phyloP scores from a whole-genome alignment of 257 asterid species.

The Solanum tarapatanum region DNA sequence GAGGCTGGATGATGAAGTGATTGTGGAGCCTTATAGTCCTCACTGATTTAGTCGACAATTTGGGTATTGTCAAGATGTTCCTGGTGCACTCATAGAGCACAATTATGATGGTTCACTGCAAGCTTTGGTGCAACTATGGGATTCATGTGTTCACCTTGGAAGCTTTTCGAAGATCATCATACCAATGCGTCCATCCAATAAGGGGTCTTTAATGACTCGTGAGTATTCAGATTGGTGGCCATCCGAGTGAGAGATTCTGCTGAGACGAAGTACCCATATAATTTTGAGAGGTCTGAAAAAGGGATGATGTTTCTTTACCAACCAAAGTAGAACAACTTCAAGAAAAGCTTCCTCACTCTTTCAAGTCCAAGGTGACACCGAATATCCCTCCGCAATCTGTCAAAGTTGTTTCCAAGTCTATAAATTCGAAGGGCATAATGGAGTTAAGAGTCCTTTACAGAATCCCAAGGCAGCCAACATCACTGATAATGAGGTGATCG shows the following conservation, averaged over 20 bases:
- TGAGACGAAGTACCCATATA: background rate
- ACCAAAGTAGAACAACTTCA: background rate
- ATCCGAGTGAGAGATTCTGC: no score
- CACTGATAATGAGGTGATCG: no score
- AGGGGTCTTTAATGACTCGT: no score
- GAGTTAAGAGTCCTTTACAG: background rate
- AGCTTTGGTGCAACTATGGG: background rate
- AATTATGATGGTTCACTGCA: background rate
- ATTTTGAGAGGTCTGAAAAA: background rate
- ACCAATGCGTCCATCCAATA: no score
- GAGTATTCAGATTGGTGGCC: no score
- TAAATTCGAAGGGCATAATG: background rate
- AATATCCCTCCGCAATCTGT: accelerated
- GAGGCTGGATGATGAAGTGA: background rate
- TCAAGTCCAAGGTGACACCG: no score
- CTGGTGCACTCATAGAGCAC: no score
- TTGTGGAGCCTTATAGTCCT: background rate
- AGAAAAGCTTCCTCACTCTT: no score
- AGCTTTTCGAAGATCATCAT: no score
- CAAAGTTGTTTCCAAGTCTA: background rate
- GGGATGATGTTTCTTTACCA: background rate
- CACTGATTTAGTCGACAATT: background rate
- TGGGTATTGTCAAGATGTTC: background rate
- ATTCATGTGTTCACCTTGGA: background rate
- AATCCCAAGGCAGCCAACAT: background rate